phyloP scores from a whole-genome alignment of 2,329 filamentous ascomycete species.

The Pseudocercospora fijiensis region DNA sequence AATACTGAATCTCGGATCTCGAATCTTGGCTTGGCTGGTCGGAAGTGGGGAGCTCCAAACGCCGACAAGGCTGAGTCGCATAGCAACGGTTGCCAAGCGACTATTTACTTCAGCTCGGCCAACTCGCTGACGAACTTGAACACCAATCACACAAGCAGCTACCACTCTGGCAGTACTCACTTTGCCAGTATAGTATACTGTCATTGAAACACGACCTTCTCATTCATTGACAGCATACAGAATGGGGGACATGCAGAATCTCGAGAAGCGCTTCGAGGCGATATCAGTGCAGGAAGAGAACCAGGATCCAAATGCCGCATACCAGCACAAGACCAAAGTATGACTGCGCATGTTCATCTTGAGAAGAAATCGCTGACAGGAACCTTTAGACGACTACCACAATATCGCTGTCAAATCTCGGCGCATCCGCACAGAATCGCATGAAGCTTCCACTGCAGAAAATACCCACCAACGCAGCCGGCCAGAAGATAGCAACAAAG shows the following conservation, averaged over 20 bases:
- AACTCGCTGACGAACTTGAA: neutral
- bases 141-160: neutral
- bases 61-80: slow-evolving; percentile 11
- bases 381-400: slow-evolving; percentile 46
- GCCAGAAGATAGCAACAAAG: slow-evolving; percentile 50
- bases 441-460: slow-evolving; percentile 76
- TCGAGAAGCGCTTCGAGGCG: slow-evolving; percentile 87
- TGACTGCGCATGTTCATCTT: neutral
- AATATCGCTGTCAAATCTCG: slow-evolving; percentile 51
- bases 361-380: neutral
- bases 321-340: slow-evolving; percentile 77
- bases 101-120: neutral
- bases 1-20: neutral
- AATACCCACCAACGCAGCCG: slow-evolving; percentile 71
- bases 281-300: slow-evolving; percentile 86
- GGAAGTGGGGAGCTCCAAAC: neutral
- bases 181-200: slow-evolving; percentile 3
- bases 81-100: slow-evolving; percentile 10
- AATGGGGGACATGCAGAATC: slow-evolving; percentile 62
- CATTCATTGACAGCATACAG: slow-evolving; percentile 26
- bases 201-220: slow-evolving; percentile 9
- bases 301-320: slow-evolving; percentile 45
- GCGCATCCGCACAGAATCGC: slow-evolving; percentile 54
- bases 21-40: slow-evolving; percentile 5
- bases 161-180: neutral